A percentile compares a stretch with the other conserved stretches of the same genome.
These are phyloP conservation scores for Hippophae rhamnoides DNA, from an alignment of 306 rosid species.

Conservation along the genomic window DNA sequence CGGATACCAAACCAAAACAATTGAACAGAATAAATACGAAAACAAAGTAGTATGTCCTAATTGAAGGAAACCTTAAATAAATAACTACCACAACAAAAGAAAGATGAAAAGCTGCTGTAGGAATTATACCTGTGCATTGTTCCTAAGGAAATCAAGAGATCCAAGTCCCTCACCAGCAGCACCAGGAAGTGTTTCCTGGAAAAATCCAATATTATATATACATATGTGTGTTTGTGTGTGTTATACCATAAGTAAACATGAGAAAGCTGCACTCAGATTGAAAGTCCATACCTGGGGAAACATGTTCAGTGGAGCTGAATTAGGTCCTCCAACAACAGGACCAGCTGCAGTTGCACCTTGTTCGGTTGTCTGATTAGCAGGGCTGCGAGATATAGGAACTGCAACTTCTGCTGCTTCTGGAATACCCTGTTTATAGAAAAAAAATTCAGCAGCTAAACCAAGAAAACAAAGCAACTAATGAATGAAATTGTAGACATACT, in stretches of 20 bases:
- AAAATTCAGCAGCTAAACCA: conserved; percentile 16
- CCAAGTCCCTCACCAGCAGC: conserved; percentile 55
- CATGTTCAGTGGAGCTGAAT: conserved; percentile 91
- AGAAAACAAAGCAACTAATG: conserved; percentile 7
- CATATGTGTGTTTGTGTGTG: too few relatives aligned
- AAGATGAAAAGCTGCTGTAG: background rate
- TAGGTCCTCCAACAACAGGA: conserved; percentile 65
- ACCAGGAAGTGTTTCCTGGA: conserved; percentile 67
- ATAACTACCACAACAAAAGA: too few relatives aligned
- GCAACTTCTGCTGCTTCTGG: conserved; percentile 89
- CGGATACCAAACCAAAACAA: too few relatives aligned
- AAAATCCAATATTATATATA: conserved; percentile 19
- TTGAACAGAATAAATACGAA: too few relatives aligned
- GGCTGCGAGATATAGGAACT: conserved; percentile 55
- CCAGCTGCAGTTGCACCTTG: conserved; percentile 35
- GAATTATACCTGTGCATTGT: conserved; percentile 68
- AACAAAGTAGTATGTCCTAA: too few relatives aligned
- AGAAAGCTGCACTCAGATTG: conserved; percentile 11
- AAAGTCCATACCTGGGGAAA: conserved; percentile 62
- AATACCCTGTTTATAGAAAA: conserved; percentile 53
- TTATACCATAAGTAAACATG: conserved; percentile 7
- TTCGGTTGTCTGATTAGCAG: conserved; percentile 57
- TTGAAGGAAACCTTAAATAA: too few relatives aligned
- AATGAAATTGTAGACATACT: conserved; percentile 40
- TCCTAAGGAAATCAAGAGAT: conserved; percentile 83